Evolutionary conservation across 129 eudicot species (phyloP).

Genomic region (Smallanthus sonchifolius): DNA sequence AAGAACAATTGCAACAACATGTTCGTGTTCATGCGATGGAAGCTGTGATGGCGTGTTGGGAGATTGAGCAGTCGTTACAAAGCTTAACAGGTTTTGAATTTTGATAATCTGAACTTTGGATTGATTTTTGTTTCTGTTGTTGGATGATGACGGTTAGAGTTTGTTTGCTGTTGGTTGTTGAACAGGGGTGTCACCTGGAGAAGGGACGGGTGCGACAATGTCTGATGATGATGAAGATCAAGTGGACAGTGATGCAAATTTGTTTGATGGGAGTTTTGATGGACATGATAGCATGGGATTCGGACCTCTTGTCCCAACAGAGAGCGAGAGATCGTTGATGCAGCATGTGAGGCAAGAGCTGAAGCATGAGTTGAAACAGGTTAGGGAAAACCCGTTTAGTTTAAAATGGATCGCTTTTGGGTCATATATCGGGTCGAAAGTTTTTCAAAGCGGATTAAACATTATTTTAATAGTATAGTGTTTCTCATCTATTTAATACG

Average conservation of each 20-base stretch:
- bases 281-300: constrained; percentile 77
- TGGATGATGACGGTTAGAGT: background rate
- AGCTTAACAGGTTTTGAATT: constrained; percentile 65
- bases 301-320: constrained; percentile 83
- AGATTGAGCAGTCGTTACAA: constrained; percentile 81
- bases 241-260: constrained; percentile 63
- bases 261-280: constrained; percentile 82
- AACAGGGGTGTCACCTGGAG: constrained; percentile 84
- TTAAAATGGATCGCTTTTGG: background rate
- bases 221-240: constrained; percentile 88
- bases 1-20: constrained; percentile 86
- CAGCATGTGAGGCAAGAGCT: constrained; percentile 86
- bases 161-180: background rate
- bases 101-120: background rate
- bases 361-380: constrained; percentile 84
- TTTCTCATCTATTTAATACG: background rate
- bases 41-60: constrained; percentile 98
- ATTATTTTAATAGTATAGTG: background rate
- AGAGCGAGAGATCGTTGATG: constrained; percentile 82
- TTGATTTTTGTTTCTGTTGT: background rate
- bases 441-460: too few relatives aligned
- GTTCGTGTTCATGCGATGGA: constrained; percentile 97
- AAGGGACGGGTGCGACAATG: constrained; percentile 95
- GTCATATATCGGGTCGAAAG: background rate
- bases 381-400: background rate